Base-by-base conservation (phyloP, 1,284 basidiomycete species). In the Microbotryum saponariae region DNA sequence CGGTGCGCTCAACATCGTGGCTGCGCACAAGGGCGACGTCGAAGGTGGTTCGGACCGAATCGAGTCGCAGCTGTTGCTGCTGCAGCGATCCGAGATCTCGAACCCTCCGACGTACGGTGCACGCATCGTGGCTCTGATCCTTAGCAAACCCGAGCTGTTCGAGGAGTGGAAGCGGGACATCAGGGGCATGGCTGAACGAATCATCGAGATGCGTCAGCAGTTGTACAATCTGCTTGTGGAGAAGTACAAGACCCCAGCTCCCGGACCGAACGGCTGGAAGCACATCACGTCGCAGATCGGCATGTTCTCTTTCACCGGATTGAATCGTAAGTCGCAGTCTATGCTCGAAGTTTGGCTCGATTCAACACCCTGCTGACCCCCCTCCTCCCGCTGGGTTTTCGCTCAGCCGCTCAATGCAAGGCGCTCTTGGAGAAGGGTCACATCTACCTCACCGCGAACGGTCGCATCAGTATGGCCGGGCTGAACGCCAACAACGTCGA, bases 71-170 rank as follows among this genome's bases (percentile, higher is more conserved):
- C 77, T 97, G 60, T 87, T 87, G 25, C 86, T 93, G 68, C 78
- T 96, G 62, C 85, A 89, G 76, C 82, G 92, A 62, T 87, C 87
- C 71, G 92, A 96, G 78, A 94, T 96, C 74, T 91, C 89, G 69
- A 94, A 92, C 74, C 91, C 91, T 52, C 91, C 92, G 2, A 83
- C 87, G 21, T 86, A 90, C 73, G 92, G 92, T 54, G 93, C 92
- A 23, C 82, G 91, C 59, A 75, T 98, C 76, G 93, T 89, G 63
- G 85, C 65, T 64, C 76, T 89, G 73, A 89, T 92, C 72, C 76
- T 93, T 73, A 91, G 88, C 72, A 79, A 88, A 64, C 73, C 78
- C 4, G 78, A 71, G 59, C 78, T 94, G 72, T 91, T 90, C 72
- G 83, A 81, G 67, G 85, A 91, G 73, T 97, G 93, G 94, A 86